Conservation (phyloP, 768 basidiomycete species). For the Suillus subalutaceus region DNA sequence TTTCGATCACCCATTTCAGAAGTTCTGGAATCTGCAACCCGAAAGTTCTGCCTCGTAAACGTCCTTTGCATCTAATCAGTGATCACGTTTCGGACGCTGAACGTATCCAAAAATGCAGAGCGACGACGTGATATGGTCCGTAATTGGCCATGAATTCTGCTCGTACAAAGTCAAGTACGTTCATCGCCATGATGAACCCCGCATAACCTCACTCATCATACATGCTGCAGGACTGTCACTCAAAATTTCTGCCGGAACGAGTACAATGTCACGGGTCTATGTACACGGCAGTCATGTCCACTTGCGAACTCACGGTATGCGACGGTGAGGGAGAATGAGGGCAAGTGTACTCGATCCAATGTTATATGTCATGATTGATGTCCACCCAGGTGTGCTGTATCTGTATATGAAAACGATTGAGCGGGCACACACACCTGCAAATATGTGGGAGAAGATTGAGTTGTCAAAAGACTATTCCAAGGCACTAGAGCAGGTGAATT, state of each 20-base stretch:
- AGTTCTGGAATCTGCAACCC: not conserved
- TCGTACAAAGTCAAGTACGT: slow-evolving; percentile 99
- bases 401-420: slow-evolving; percentile 98
- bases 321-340: slow-evolving; percentile 96
- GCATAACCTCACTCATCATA: slow-evolving; percentile 14
- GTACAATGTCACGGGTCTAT: slow-evolving; percentile 97
- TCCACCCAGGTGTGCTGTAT: slow-evolving; percentile 71
- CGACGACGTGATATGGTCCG: slow-evolving; percentile 99
- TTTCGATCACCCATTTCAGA: not conserved
- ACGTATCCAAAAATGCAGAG: slow-evolving; percentile 62
- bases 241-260: slow-evolving; percentile 99
- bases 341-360: slow-evolving; percentile 40
- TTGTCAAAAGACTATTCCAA: slow-evolving; percentile 94
- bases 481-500: slow-evolving; percentile 87
- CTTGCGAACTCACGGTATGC: slow-evolving; percentile 98
- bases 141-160: slow-evolving; percentile 94
- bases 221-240: slow-evolving; percentile 70
- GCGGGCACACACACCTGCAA: slow-evolving; percentile 91
- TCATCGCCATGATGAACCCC: not conserved
- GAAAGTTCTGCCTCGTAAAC: not conserved
- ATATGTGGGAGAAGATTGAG: slow-evolving; percentile 97
- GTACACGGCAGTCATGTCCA: slow-evolving; percentile 93
- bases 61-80: slow-evolving; percentile 11
- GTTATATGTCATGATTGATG: not conserved
- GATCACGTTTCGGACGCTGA: not conserved